Evolutionary conservation across 2,329 filamentous ascomycete genomes (phyloP), one percentile per base, ranked within the genome.

Genomic region (Lachnellula willkommii): DNA sequence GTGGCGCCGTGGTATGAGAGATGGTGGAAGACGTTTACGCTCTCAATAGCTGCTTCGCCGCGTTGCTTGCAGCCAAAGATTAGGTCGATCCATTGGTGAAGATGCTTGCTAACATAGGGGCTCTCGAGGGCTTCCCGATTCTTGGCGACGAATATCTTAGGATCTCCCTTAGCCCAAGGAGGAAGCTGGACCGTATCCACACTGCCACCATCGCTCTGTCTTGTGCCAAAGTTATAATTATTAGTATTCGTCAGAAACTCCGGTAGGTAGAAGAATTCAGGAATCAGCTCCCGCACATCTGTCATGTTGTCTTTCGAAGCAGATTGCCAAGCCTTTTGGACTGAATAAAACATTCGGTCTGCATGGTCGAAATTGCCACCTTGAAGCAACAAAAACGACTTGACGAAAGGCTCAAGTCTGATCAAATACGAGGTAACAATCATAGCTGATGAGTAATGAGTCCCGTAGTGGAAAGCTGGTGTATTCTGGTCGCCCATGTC

Each of bases 371-470:
- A 99, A 40, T 83, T 90, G 5, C 93, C 93, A n/a, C 94, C 94
- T 71, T 99, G 94, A 1, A 99, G 81, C 8, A 97, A 77, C 20
- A 97, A 83, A 68, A 95, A 97, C 0, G 94, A 96, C 65, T 97
- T 90, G 24, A 96, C 93, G 69, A 97, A 99, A 0, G 94, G 94
- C 50, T 96, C 93, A 15, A 99, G 79, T 17, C 94, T 87, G 66
- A 99, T 96, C 42, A 99, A 80, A 67, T 96, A 99, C 0, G 92
- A 96, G 12, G 91, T 91, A 6, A 99, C 94, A 57, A 96, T 96
- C 94, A 97, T 99, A 7, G 94, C 94, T 2, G 94, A 97, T 1
- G 94, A 97, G 71, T 99, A 99, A 70, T 99, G 95, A 0, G 95
- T 99, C 17, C 94, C 94, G 64, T 97, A 99, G 69, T 99, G 94